Conservation (phyloP, 768 basidiomycete genomes). For the Mrakia frigida region DNA sequence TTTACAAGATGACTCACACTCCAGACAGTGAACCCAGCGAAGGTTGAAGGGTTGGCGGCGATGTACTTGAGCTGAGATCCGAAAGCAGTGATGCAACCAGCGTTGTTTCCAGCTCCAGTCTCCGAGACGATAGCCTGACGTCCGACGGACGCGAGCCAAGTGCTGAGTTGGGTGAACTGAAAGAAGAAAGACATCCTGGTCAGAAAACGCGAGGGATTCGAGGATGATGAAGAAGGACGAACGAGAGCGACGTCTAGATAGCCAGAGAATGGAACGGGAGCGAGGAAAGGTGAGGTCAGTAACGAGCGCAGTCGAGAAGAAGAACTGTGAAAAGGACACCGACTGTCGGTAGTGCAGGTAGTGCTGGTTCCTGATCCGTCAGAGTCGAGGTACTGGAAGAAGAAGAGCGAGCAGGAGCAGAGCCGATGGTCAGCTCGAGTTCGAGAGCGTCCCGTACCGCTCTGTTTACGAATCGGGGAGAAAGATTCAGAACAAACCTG, state of each 20-base stretch:
- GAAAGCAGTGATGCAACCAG: conserved; percentile 49
- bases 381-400: conserved; percentile 52
- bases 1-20: conserved; percentile 35
- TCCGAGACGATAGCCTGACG: conserved; percentile 59
- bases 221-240: not conserved
- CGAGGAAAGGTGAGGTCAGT: no score
- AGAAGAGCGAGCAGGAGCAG: no score
- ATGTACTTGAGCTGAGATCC: conserved; percentile 50
- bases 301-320: no score
- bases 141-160: conserved; percentile 49
- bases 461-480: no score
- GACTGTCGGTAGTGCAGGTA: conserved; percentile 54
- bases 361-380: conserved; percentile 52
- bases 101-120: conserved; percentile 56
- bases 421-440: no score
- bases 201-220: conserved; percentile 43
- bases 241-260: not conserved
- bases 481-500: no score
- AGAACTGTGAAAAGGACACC: not conserved
- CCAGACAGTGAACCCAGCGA: conserved; percentile 51
- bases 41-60: conserved; percentile 45
- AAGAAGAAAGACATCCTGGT: not conserved
- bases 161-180: conserved; percentile 46
- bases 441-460: no score
- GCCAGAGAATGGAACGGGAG: no score